Base-by-base conservation (phyloP, 106 monocot genomes). In the Allium cepa region DNA sequence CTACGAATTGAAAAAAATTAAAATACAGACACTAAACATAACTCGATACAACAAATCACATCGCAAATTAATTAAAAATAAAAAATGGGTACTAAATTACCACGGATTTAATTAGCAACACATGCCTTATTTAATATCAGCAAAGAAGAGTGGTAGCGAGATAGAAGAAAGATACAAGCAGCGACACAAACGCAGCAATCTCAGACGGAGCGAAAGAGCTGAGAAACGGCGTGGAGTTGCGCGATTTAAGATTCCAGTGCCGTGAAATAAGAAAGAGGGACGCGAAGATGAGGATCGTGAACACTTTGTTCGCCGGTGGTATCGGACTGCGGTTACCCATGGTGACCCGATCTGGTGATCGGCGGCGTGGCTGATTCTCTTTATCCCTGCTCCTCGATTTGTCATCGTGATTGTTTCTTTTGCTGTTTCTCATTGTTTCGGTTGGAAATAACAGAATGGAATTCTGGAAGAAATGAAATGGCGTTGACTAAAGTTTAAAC, bases 301-400 rank as follows among this genome's bases (percentile, higher is more conserved):
- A 62, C 61, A 72, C 49, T 53, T 60, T 62, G 72, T 53, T 72
- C 11, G 72, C 72, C 28, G 72, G 62, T 0, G 72, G 72, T 12
- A 71, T 59, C 11, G 62, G 72, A 7, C 62, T 52, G 17, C n/a
- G 49, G 49, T 62, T 46, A 14, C 62, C 62, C 4, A 26, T 26
- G 45, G 62, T 13, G 36, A 13, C 36, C 46, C 45, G 62, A 62
- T 46, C 62, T 46, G 45, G 11, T 4, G 45, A 11, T 9, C 45
- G 62, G 36, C 2, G 62, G 62, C 1, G 60, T 1, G 3, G 60
- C 8, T 1, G 22, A 0, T 8, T 46, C 36, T 46, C 46, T 62
- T 46, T 28, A 10, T 46, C 62, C n/a, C 13, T 46, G 62, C 36
- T 36, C 5, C 36, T 36, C 3, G 36, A 36, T 36, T 36, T 36